phyloP scores from a whole-genome alignment of 2,329 filamentous ascomycete species.

The Alternaria rosae region DNA sequence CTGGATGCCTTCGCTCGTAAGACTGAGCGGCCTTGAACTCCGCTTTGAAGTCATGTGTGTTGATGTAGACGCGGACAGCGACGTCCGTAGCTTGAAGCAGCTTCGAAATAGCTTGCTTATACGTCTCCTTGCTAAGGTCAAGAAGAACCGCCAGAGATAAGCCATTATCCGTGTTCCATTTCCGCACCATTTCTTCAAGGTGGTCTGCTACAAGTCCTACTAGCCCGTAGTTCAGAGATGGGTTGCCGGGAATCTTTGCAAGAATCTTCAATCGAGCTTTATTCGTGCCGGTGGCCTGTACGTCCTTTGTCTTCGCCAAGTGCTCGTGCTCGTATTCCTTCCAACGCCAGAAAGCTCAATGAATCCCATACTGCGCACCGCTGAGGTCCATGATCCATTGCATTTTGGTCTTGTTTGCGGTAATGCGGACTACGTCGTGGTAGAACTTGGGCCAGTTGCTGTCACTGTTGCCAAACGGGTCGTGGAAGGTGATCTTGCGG shows the following conservation, averaged over 20 bases:
- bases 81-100: background rate
- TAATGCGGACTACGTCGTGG: background rate
- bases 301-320: too few relatives aligned
- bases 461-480: background rate
- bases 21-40: background rate
- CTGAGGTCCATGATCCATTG: constrained; percentile 3
- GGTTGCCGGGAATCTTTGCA: background rate
- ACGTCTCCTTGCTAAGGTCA: background rate
- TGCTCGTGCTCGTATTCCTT: background rate
- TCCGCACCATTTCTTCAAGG: background rate
- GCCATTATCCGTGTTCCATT: background rate
- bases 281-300: background rate
- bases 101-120: background rate
- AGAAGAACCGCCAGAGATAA: background rate
- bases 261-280: background rate
- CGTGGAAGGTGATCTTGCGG: background rate
- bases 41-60: background rate
- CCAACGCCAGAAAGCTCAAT: background rate
- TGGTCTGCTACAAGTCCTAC: background rate
- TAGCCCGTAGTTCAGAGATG: background rate
- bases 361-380: constrained; percentile 8
- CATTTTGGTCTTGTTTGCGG: background rate
- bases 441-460: background rate
- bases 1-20: background rate
- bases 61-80: background rate